Evolutionary conservation across 768 basidiomycete species (phyloP).

Genomic region (Crassisporium funariophilum): DNA sequence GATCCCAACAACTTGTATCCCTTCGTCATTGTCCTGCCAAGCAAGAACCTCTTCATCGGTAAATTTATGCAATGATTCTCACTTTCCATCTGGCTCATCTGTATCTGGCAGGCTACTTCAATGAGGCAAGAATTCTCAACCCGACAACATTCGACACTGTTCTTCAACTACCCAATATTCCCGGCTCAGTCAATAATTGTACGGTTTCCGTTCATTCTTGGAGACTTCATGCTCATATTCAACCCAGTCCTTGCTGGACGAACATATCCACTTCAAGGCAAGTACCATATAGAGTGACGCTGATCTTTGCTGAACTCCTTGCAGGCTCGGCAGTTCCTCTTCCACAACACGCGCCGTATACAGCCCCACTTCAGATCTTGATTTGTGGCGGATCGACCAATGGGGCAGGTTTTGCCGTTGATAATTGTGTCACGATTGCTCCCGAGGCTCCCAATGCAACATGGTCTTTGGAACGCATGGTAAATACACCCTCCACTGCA

Average conservation of each 20-base stretch:
- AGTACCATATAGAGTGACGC: neutral
- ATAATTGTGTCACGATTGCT: slow-evolving; percentile 71
- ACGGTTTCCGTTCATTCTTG: neutral
- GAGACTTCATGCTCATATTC: no score
- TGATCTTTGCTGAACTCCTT: neutral
- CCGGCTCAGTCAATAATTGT: slow-evolving; percentile 72
- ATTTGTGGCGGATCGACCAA: slow-evolving; percentile 77
- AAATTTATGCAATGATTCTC: slow-evolving; percentile 17
- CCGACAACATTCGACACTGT: slow-evolving; percentile 65
- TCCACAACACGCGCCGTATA: slow-evolving; percentile 74
- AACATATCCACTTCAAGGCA: slow-evolving; percentile 74
- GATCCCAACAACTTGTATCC: slow-evolving; percentile 84
- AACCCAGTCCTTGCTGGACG: slow-evolving; percentile 69
- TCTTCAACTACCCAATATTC: slow-evolving; percentile 66
- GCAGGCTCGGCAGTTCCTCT: slow-evolving; percentile 61
- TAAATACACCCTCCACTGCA: slow-evolving; percentile 31
- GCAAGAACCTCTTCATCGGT: slow-evolving; percentile 72
- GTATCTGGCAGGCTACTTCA: slow-evolving; percentile 61
- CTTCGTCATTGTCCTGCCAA: slow-evolving; percentile 72
- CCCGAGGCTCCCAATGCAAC: slow-evolving; percentile 64
- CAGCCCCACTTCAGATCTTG: slow-evolving; percentile 65
- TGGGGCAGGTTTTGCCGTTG: slow-evolving; percentile 52
- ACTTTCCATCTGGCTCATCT: neutral
- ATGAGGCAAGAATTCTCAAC: slow-evolving; percentile 77
- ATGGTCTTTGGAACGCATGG: slow-evolving; percentile 83